Conservation (phyloP, 345 rosid genomes). For the Erodium maritimum region DNA sequence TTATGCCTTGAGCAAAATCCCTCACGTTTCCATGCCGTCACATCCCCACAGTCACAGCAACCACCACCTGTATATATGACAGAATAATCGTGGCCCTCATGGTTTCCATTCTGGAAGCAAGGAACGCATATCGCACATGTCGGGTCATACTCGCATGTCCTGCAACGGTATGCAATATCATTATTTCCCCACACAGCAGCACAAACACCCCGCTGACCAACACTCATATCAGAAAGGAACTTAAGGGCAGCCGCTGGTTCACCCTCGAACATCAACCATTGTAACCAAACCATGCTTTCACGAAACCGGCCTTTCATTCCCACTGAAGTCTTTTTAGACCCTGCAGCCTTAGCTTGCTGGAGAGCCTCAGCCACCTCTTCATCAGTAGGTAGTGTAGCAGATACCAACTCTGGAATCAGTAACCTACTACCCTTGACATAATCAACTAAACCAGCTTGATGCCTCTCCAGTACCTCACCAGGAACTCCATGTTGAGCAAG, state of each 20-base stretch:
- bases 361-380: slow-evolving; percentile 41
- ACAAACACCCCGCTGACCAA: slow-evolving; percentile 76
- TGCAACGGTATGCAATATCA: slow-evolving; percentile 83
- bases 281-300: slow-evolving; percentile 60
- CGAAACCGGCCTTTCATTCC: slow-evolving; percentile 31
- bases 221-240: slow-evolving; percentile 32
- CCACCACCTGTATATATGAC: slow-evolving; percentile 78
- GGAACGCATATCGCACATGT: slow-evolving; percentile 96
- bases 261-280: slow-evolving; percentile 78
- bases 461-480: slow-evolving; percentile 26
- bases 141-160: slow-evolving; percentile 76
- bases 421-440: slow-evolving; percentile 32
- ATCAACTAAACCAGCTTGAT: slow-evolving; percentile 35
- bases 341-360: slow-evolving; percentile 19
- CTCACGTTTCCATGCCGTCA: slow-evolving; percentile 85
- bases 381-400: slow-evolving; percentile 52
- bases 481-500: slow-evolving; percentile 55
- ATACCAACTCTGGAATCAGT: slow-evolving; percentile 34
- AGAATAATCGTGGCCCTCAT: slow-evolving; percentile 65
- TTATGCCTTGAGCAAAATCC: slow-evolving; percentile 90
- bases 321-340: slow-evolving; percentile 17
- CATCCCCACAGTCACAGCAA: slow-evolving; percentile 98
- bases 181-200: slow-evolving; percentile 89
- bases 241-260: slow-evolving; percentile 42
- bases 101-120: slow-evolving; percentile 79